Evolutionary conservation across 2,329 filamentous ascomycete genomes (phyloP).

Genomic region (Neopestalotiopsis sp.): DNA sequence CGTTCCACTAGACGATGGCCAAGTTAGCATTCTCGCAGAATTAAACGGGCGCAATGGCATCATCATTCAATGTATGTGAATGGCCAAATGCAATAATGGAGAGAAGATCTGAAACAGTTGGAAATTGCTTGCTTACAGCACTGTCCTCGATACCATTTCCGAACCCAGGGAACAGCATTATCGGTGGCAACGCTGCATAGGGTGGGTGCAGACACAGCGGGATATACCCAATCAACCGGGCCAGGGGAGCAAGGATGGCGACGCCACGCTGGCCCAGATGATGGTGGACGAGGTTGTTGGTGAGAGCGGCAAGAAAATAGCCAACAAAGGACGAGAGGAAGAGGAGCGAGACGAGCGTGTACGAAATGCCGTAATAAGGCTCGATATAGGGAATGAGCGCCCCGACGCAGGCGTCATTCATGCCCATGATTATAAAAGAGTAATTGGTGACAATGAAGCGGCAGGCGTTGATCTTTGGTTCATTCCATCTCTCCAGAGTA

Average conservation of each 20-base stretch:
- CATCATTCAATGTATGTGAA: too few species aligned
- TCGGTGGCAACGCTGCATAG: conserved; percentile 63
- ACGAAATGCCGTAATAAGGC: conserved; percentile 63
- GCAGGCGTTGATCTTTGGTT: conserved; percentile 61
- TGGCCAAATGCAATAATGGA: background rate
- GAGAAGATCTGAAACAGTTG: background rate
- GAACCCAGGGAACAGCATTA: conserved; percentile 21
- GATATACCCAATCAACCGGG: conserved; percentile 69
- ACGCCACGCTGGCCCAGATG: conserved; percentile 65
- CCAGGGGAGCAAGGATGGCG: conserved; percentile 67
- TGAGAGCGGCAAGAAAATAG: conserved; percentile 64
- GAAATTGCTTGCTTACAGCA: conserved; percentile 29
- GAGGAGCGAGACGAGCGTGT: conserved; percentile 65
- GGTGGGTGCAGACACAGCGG: conserved; percentile 71
- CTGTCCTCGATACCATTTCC: conserved; percentile 49
- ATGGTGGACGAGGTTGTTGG: conserved; percentile 65
- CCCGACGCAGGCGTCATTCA: conserved; percentile 71
- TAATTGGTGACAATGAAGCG: conserved; percentile 64
- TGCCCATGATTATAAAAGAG: conserved; percentile 68
- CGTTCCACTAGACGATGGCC: conserved; percentile 50
- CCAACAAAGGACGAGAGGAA: conserved; percentile 69
- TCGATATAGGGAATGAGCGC: conserved; percentile 58
- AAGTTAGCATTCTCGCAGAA: background rate
- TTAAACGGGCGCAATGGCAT: background rate
- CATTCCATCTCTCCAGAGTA: conserved; percentile 64